These are phyloP conservation scores for Paramarasmius palmivorus DNA, from an alignment of 1,284 basidiomycete species.

Conservation along the genomic window DNA sequence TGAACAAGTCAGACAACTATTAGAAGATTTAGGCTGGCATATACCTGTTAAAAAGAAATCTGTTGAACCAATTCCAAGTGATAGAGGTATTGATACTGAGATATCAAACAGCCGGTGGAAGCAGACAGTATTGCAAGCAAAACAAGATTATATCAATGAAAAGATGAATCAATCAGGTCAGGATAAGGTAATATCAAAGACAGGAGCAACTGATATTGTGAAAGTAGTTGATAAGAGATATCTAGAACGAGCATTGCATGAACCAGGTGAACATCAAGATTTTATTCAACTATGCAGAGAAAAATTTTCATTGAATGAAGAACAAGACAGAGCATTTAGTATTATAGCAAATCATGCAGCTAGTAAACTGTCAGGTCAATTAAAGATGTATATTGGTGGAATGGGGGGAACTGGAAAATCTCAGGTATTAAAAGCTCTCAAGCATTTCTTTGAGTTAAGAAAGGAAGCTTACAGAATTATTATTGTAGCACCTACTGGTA, in stretches of 20 bases:
- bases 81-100: not conserved
- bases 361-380: slow-evolving; percentile 24
- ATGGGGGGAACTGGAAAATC: slow-evolving; percentile 34
- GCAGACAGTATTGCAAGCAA: too few relatives aligned
- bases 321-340: slow-evolving; percentile 31
- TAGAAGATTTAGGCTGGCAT: not conserved
- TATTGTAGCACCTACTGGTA: slow-evolving; percentile 34
- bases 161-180: too few relatives aligned
- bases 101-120: not conserved
- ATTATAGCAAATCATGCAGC: too few relatives aligned
- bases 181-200: too few relatives aligned
- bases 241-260: too few relatives aligned
- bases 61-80: not conserved
- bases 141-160: too few relatives aligned
- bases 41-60: not conserved
- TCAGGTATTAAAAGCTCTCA: slow-evolving; percentile 38
- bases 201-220: too few relatives aligned
- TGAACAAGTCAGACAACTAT: not conserved
- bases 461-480: slow-evolving; percentile 27
- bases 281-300: too few relatives aligned
- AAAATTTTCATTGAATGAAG: slow-evolving; percentile 23
- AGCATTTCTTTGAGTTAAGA: slow-evolving; percentile 24
- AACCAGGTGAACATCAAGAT: too few relatives aligned
- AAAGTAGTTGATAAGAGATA: too few relatives aligned
- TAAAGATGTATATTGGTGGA: slow-evolving; percentile 11